Evolutionary conservation across 768 basidiomycete genomes (phyloP).

Genomic region (Erythrobasidium yunnanense): DNA sequence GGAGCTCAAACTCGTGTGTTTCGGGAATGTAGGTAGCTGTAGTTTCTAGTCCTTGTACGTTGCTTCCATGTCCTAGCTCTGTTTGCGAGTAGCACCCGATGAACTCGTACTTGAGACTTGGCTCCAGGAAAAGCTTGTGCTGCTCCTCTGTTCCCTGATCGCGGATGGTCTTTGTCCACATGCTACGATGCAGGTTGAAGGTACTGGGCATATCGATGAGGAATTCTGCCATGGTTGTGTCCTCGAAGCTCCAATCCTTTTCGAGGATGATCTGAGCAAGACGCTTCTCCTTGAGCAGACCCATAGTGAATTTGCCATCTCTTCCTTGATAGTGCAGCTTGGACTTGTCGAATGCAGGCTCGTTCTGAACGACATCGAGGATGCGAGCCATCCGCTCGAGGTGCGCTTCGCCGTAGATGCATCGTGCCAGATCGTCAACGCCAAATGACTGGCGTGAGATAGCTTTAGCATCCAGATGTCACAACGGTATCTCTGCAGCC

Average conservation of each 20-base stretch:
- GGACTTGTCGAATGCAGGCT: constrained; percentile 39
- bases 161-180: constrained; percentile 32
- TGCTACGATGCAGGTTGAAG: constrained; percentile 33
- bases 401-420: constrained; percentile 28
- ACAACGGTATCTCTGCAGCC: no score
- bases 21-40: constrained; percentile 64
- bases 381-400: constrained; percentile 30
- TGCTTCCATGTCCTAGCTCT: constrained; percentile 56
- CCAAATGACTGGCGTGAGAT: constrained; percentile 15
- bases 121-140: constrained; percentile 37
- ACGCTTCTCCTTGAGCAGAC: constrained; percentile 38
- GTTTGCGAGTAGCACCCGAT: constrained; percentile 37
- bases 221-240: constrained; percentile 34
- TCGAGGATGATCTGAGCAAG: constrained; percentile 34
- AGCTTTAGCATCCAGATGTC: not conserved
- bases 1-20: constrained; percentile 59
- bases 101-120: constrained; percentile 35
- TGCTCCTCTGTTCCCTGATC: constrained; percentile 38
- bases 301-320: constrained; percentile 35
- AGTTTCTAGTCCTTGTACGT: constrained; percentile 59
- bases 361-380: constrained; percentile 28
- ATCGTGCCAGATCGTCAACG: constrained; percentile 27
- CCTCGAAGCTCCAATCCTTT: constrained; percentile 32
- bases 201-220: constrained; percentile 33
- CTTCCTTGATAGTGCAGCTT: constrained; percentile 36